Base-by-base conservation (phyloP, 768 basidiomycete genomes). In the Kwoniella botswanensis region DNA sequence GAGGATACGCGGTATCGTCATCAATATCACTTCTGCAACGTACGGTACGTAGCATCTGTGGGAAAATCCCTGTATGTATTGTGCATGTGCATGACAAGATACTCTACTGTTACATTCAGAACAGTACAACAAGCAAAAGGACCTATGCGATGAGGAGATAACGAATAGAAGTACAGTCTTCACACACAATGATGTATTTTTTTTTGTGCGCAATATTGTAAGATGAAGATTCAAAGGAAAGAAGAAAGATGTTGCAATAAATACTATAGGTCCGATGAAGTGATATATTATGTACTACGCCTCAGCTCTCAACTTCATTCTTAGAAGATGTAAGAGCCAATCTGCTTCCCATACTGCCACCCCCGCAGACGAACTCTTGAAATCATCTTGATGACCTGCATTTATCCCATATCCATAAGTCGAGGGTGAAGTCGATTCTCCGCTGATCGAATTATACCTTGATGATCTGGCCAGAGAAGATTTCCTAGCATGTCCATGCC, bases 311-410 rank as follows among this genome's bases (percentile, higher is more conserved):
- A 79, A 55, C 61, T 74, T 81, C n/a, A 59, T 75, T 58, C 75
- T 68, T 21, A 82, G 65, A 3, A 82, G 56, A 12, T 68, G 46
- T 65, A 76, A 71, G 22, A 82, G 63, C 82, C 82, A 82, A 56
- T 82, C 82, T 13, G 74, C 70, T 63, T 81, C 79, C 80, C 80
- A 81, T 56, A 56, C 67, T 18, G 71, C 79, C 35, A 80, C 78
- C 3, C 79, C 79, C 4, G 67, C 18, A 15, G 65, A 67, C 50
- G 57, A n/a, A 10, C n/a, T 21, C 35, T 57, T 65, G 13, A 65
- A 42, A 43, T 42, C 42, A 42, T 13, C 41, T 9, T 61, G 41
- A 59, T n/a, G 59, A n/a, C 7, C 12, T 18, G 18, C 46, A 35
- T 41, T 26, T 12, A 52, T 26, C 22, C 26, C 65, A 68, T 65